These are phyloP conservation scores for Odonthalia washingtoniensis DNA, from an alignment of 31 red algal species.

Conservation along the genomic window DNA sequence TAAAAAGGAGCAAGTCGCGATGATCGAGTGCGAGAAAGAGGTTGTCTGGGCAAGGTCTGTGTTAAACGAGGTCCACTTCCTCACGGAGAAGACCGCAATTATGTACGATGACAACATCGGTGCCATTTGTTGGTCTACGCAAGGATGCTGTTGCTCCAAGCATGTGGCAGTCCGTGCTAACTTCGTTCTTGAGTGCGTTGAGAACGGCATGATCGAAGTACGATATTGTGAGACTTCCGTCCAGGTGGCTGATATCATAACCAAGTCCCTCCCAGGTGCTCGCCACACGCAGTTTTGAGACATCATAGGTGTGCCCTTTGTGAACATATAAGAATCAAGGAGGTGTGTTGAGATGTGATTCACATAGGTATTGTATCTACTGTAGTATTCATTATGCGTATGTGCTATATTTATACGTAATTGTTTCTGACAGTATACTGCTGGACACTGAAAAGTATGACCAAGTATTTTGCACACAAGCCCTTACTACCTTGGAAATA, in stretches of 20 bases:
- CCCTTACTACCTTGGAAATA: not conserved
- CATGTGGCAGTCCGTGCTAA: not conserved
- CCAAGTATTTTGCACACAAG: not conserved
- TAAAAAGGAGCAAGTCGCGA: not conserved
- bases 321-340: not conserved
- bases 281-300: not conserved
- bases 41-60: not conserved
- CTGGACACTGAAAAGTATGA: not conserved
- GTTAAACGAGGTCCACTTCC: not conserved
- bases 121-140: not conserved
- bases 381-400: not conserved
- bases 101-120: not conserved
- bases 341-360: not conserved
- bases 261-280: not conserved
- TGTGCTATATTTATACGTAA: not conserved
- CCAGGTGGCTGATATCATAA: not conserved
- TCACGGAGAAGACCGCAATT: not conserved
- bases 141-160: not conserved
- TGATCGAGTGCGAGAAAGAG: not conserved
- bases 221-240: not conserved
- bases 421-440: slow-evolving; percentile 1
- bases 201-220: not conserved
- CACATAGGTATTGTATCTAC: not conserved
- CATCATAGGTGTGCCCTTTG: not conserved
- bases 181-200: not conserved